A percentile compares a stretch with the other conserved stretches of the same genome.
phyloP scores from a whole-genome alignment of 345 rosid genomes.

The Euclidium syriacum region DNA sequence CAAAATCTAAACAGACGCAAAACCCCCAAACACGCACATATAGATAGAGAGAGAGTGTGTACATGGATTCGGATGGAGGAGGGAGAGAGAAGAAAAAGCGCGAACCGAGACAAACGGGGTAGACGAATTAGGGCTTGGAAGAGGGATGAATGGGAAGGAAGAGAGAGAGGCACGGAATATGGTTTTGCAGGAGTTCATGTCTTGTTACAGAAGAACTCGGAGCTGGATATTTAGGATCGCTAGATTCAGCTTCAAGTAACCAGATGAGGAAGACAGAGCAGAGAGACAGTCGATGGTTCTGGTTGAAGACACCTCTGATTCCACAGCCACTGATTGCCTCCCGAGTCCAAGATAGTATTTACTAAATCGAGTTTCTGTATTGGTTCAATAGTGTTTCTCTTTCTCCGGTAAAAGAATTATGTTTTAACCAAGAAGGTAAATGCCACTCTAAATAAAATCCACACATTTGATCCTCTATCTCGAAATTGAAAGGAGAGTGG shows the following conservation, averaged over 20 bases:
- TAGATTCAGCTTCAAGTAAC: neutral
- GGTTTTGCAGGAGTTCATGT: constrained; percentile 56
- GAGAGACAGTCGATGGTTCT: neutral
- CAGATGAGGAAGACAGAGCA: neutral
- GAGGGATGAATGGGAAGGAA: constrained; percentile 21
- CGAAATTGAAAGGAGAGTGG: too few relatives aligned
- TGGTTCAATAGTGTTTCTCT: too few relatives aligned
- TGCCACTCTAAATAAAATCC: too few relatives aligned
- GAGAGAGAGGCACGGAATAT: constrained; percentile 38
- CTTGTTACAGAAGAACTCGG: neutral
- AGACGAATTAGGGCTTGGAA: constrained; percentile 20
- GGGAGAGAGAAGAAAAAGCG: constrained; percentile 17
- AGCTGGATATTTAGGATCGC: neutral
- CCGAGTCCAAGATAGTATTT: too few relatives aligned
- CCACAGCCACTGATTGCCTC: neutral
- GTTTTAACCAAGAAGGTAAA: too few relatives aligned
- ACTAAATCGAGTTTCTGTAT: too few relatives aligned
- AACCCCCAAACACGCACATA: neutral
- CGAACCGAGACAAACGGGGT: constrained; percentile 23
- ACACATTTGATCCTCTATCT: too few relatives aligned
- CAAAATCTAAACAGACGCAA: neutral
- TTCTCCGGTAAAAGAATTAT: too few relatives aligned
- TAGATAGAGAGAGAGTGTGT: constrained; percentile 6
- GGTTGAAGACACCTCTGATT: neutral
- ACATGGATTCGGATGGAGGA: constrained; percentile 22